Evolutionary conservation across 441 rosid species (phyloP).

Genomic region (Viola pubescens): DNA sequence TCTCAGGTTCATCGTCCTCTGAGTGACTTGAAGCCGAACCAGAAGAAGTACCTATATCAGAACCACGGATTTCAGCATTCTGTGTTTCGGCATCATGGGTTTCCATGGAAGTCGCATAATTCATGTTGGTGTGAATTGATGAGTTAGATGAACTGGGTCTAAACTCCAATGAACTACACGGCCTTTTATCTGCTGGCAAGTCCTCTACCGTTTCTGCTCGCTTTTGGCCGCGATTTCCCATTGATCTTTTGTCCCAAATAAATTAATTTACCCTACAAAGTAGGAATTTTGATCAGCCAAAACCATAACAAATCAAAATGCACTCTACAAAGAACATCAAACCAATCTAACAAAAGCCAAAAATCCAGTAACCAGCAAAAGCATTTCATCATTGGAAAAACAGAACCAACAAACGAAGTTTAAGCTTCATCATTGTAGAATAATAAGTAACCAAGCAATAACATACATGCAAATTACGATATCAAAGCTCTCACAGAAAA

Average conservation of each 20-base stretch:
- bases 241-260: slow-evolving; percentile 10
- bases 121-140: slow-evolving; percentile 45
- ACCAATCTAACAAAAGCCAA: too few species aligned
- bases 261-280: slow-evolving; percentile 9
- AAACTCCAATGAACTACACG: slow-evolving; percentile 77
- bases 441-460: too few species aligned
- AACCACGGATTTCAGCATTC: slow-evolving; percentile 36
- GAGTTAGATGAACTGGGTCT: slow-evolving; percentile 78
- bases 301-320: too few species aligned
- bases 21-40: slow-evolving; percentile 76
- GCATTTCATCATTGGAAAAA: too few species aligned
- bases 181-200: slow-evolving; percentile 92
- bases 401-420: too few species aligned
- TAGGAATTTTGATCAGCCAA: too few species aligned
- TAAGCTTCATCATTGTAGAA: too few species aligned
- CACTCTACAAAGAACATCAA: too few species aligned
- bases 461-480: too few species aligned
- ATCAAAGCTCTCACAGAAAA: too few species aligned
- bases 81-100: slow-evolving; percentile 26
- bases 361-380: too few species aligned
- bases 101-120: slow-evolving; percentile 37
- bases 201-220: slow-evolving; percentile 66
- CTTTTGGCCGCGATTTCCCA: slow-evolving; percentile 91
- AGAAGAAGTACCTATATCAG: slow-evolving; percentile 86
- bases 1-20: slow-evolving; percentile 74